Base-by-base conservation (phyloP, 1,284 basidiomycete species). In the Athelia psychrophila region DNA sequence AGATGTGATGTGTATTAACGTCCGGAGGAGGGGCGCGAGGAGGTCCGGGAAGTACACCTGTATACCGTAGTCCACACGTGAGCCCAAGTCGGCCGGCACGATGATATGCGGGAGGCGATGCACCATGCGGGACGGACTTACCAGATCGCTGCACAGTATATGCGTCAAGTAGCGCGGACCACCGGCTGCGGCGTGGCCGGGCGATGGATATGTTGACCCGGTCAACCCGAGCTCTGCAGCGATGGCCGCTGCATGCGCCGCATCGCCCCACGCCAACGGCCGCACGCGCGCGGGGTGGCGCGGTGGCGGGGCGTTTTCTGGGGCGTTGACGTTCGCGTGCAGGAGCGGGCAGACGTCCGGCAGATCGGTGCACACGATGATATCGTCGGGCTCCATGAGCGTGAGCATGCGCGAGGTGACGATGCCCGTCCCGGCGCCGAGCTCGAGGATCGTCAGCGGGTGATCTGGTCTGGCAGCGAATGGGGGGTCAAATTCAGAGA, bases 21-120 rank as follows among this genome's bases (percentile, higher is more conserved):
- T 80, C 9, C 86, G 80, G 20, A 92, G 68, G 9, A 92, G 76
- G 8, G 86, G 87, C 0, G 80, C 83, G 8, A 88, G 72, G 2
- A 92, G 76, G 53, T 85, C 80, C 0, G 86, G 84, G 62, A 91
- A 91, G 65, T 91, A 92, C 4, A 91, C 79, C 84, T 89, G 16
- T 42, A 52, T n/a, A n/a, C n/a, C n/a, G n/a, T n/a, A n/a, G n/a
- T n/a, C 30, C 33, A 5, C 30, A 45, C 51, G 54, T n/a, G n/a
- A 35, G 33, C 33, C 33, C 33, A 35, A 35, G 33, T 35, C 33
- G n/a, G 33, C 33, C 22, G 30, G 44, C 24, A 58, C 15, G 45
- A 38, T 24, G 23, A 19, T 35, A 30, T 20, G 44, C 32, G 20
- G 45, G n/a, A 38, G 33, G 19, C 47, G 24, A 36, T 51, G 50